Conservation (phyloP, 352 stramenopile species). For the Globisporangium carolinianum region DNA sequence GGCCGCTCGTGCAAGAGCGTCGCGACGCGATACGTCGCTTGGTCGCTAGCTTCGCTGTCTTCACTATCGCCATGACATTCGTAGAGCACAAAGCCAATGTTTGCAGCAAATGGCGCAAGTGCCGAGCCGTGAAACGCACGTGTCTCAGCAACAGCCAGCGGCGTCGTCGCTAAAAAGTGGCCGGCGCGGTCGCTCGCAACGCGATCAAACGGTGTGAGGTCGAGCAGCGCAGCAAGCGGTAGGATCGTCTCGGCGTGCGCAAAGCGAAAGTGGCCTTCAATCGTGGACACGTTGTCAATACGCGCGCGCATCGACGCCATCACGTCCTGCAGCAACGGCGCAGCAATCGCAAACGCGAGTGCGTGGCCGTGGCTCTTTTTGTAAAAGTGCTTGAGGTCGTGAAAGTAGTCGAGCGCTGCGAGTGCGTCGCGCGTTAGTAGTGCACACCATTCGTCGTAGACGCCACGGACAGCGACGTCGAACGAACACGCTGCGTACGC, state of each 20-base stretch:
- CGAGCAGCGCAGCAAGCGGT: conserved; percentile 63
- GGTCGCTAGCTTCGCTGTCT: neutral
- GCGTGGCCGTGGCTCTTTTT: conserved; percentile 72
- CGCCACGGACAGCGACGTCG: conserved; percentile 50
- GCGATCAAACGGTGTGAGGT: conserved; percentile 63
- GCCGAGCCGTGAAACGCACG: conserved; percentile 52
- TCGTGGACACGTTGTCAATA: conserved; percentile 20
- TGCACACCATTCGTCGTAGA: conserved; percentile 53
- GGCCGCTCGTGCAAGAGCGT: conserved; percentile 62
- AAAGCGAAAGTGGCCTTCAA: conserved; percentile 77
- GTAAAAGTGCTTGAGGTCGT: conserved; percentile 86
- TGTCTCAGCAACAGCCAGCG: conserved; percentile 33
- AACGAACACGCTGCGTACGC: conserved; percentile 78
- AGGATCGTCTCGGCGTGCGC: conserved; percentile 81
- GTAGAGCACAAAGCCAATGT: conserved; percentile 82
- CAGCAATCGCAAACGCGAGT: conserved; percentile 65
- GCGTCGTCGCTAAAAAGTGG: conserved; percentile 54
- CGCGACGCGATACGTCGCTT: conserved; percentile 31
- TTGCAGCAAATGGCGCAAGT: conserved; percentile 67
- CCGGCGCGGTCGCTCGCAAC: conserved; percentile 43
- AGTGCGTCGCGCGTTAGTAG: conserved; percentile 63
- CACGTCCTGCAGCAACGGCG: conserved; percentile 63
- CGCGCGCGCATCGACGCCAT: conserved; percentile 44
- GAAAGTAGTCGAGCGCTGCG: conserved; percentile 78
- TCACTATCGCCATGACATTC: conserved; percentile 22